Conservation (phyloP, 2,329 filamentous ascomycete species). For the Penicillium nordicum region DNA sequence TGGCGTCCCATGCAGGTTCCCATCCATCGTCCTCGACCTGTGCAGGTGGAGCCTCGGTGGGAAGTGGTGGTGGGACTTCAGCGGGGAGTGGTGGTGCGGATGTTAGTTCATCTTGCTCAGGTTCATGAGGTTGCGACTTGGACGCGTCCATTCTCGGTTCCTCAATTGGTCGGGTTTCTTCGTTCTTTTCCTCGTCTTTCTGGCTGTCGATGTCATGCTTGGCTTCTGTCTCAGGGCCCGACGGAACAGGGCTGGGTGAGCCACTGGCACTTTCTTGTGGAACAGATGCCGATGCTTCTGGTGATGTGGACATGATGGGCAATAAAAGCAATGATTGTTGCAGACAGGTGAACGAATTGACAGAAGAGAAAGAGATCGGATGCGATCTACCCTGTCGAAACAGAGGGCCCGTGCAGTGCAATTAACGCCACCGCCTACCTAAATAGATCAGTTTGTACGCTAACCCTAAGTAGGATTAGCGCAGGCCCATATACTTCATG, state of each 20-base stretch:
- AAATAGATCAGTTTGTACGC: not conserved
- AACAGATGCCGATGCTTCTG: not conserved
- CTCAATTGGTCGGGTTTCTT: conserved; percentile 44
- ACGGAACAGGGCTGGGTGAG: conserved; percentile 82
- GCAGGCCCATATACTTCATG: not conserved
- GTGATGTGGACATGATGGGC: conserved; percentile 14
- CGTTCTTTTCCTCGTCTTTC: conserved; percentile 14
- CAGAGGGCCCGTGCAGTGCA: not conserved
- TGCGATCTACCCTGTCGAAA: not conserved
- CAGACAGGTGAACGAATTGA: not conserved
- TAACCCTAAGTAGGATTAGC: not conserved
- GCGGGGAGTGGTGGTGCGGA: conserved; percentile 42
- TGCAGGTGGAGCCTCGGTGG: conserved; percentile 51
- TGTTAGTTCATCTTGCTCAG: conserved; percentile 18
- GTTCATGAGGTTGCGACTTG: conserved; percentile 16
- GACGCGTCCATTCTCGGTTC: conserved; percentile 25
- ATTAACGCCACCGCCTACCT: not conserved
- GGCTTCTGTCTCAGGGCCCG: conserved; percentile 70
- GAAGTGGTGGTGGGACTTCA: conserved; percentile 49
- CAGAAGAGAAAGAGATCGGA: not conserved
- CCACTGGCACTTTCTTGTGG: conserved; percentile 79
- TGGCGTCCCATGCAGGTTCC: conserved; percentile 73
- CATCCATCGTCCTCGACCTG: conserved; percentile 63
- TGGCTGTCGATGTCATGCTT: conserved; percentile 13
- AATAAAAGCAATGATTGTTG: conserved; percentile 1